Evolutionary conservation across 768 basidiomycete genomes (phyloP), one percentile per base, ranked within the genome.

Genomic region (Pulveroboletus sp.): DNA sequence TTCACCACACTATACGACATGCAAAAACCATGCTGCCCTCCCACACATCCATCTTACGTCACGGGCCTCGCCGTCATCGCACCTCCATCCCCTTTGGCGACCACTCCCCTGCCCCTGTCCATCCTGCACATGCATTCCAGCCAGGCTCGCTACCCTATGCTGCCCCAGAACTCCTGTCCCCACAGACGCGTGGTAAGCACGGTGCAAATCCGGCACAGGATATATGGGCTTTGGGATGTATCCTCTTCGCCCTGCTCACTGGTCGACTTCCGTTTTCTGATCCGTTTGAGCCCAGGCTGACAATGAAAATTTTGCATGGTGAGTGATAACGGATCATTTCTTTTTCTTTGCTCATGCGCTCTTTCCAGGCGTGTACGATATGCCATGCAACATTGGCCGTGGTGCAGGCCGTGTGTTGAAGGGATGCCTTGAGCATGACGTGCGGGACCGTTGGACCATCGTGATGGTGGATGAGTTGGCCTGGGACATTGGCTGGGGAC

Each of bases 151-250:
- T 97, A 3, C 93, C 92, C 0, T 97, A 97, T 60, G 88, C 91
- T 1, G 78, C 93, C 0, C 93, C 93, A 6, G 93, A 97, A 64
- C 77, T 96, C 4, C 76, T 96, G 3, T 74, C 82, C 4, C 82
- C 88, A 0, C 80, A 78, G 45, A 66, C 70, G 14, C 69, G 68
- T 3, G 76, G 79, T 0, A 63, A 24, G 28, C 49, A 47, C 24
- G 57, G 66, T 24, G 59, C 61, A 8, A 71, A 81, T 57, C 86
- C 93, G 2, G 82, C 89, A 0, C 90, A 93, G 62, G 96, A 99
- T 56, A 84, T 98, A 27, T 99, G 96, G 96, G 93, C 96, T 0
- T 71, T 97, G 3, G 96, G 96, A 0, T 83, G 93, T 47, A 77
- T 96, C 55, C 81, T 99, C 2, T 90, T 93, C 63, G 83, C 86